Evolutionary conservation across 805 yeast species (phyloP).

Genomic region (Ogataea ganodermae): DNA sequence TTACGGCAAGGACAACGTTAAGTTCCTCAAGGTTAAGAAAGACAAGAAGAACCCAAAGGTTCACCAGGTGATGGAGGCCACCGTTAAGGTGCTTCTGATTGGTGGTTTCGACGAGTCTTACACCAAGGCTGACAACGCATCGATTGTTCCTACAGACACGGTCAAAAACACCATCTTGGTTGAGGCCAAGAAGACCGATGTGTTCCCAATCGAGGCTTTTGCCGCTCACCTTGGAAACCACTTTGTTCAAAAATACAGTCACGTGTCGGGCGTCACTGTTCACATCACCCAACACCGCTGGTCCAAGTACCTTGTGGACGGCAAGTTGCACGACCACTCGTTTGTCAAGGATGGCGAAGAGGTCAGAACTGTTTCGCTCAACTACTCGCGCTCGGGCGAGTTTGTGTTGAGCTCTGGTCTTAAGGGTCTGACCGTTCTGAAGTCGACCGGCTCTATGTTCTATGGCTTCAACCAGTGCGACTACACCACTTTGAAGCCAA

Average conservation of each 20-base stretch:
- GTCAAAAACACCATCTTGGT: slow-evolving; percentile 86
- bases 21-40: slow-evolving; percentile 84
- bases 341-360: slow-evolving; percentile 86
- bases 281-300: slow-evolving; percentile 73
- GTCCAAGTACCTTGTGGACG: slow-evolving; percentile 74
- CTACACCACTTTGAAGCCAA: slow-evolving; percentile 83
- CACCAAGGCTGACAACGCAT: slow-evolving; percentile 83
- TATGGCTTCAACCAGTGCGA: slow-evolving; percentile 85
- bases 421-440: slow-evolving; percentile 79
- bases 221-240: slow-evolving; percentile 84
- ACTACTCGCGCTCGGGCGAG: slow-evolving; percentile 53
- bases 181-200: slow-evolving; percentile 79
- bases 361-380: slow-evolving; percentile 60
- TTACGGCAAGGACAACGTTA: slow-evolving; percentile 93
- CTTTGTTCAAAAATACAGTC: slow-evolving; percentile 74
- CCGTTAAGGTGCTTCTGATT: slow-evolving; percentile 70
- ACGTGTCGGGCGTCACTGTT: slow-evolving; percentile 71
- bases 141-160: slow-evolving; percentile 94
- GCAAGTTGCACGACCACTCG: slow-evolving; percentile 79
- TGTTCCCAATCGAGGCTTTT: slow-evolving; percentile 89
- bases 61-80: slow-evolving; percentile 85
- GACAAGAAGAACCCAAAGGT: slow-evolving; percentile 68
- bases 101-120: slow-evolving; percentile 82
- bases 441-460: slow-evolving; percentile 92
- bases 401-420: slow-evolving; percentile 66